A percentile compares a stretch with the other conserved stretches of the same genome.
These are phyloP conservation scores for Nannizziopsis barbatae DNA, from an alignment of 2,329 filamentous ascomycete species.

Conservation along the genomic window DNA sequence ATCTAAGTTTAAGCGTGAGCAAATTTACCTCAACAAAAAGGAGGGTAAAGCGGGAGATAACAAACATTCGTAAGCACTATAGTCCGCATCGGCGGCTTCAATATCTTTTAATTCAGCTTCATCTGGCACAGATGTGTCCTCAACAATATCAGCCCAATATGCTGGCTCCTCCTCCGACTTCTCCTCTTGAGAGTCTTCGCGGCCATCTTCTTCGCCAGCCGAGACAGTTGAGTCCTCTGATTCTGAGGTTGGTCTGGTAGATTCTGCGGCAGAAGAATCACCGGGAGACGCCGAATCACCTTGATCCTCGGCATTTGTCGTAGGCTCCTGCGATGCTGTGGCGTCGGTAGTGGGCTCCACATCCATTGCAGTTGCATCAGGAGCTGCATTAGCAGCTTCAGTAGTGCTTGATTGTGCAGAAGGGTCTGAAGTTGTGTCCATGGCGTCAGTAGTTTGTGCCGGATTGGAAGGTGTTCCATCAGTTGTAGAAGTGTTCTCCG, in stretches of 20 bases:
- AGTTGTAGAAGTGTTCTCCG: neutral
- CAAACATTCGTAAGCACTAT: slow-evolving; percentile 46
- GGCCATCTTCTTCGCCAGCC: slow-evolving; percentile 11
- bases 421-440: slow-evolving; percentile 9
- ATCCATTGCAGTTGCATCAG: slow-evolving; percentile 2
- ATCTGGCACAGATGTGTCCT: slow-evolving; percentile 46
- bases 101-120: slow-evolving; percentile 50
- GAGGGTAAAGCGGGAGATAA: slow-evolving; percentile 6
- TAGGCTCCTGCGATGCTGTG: neutral
- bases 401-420: neutral
- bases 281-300: slow-evolving; percentile 1
- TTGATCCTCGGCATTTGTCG: neutral
- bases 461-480: neutral
- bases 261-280: slow-evolving; percentile 10
- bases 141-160: slow-evolving; percentile 45
- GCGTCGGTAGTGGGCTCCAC: neutral
- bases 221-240: slow-evolving; percentile 11
- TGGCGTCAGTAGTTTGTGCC: slow-evolving; percentile 4
- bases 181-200: slow-evolving; percentile 7
- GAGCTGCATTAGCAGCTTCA: neutral
- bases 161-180: slow-evolving; percentile 25
- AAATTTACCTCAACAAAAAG: neutral
- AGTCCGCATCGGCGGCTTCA: slow-evolving; percentile 36
- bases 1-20: slow-evolving; percentile 26
- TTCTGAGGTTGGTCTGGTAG: slow-evolving; percentile 12